Evolutionary conservation across 306 rosid genomes (phyloP).

Genomic region (Inga oerstediana): DNA sequence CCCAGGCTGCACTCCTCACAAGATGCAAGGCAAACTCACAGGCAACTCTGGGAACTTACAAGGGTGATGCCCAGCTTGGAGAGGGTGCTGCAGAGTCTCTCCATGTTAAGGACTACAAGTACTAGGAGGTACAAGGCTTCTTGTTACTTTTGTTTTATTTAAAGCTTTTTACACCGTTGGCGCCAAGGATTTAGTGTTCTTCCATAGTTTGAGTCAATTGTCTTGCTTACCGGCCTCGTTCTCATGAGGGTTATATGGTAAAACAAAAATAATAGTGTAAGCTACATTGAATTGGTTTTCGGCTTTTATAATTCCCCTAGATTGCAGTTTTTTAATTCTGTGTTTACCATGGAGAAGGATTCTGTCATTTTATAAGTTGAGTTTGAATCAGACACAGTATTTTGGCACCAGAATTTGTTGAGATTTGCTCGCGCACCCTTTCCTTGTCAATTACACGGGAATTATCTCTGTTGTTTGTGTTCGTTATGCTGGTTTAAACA

Average conservation of each 20-base stretch:
- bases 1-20: conserved; percentile 67
- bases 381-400: neutral
- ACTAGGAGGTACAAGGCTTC: conserved; percentile 30
- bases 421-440: neutral
- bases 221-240: neutral
- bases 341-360: conserved; percentile 11
- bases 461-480: neutral
- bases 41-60: conserved; percentile 79
- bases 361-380: neutral
- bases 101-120: conserved; percentile 69
- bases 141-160: conserved; percentile 26
- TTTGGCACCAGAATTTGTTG: neutral
- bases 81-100: conserved; percentile 82
- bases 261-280: conserved; percentile 37
- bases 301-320: conserved; percentile 16
- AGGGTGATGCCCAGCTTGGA: conserved; percentile 61
- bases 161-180: conserved; percentile 22
- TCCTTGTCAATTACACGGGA: neutral
- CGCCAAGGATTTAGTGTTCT: conserved; percentile 24
- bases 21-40: conserved; percentile 85
- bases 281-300: conserved; percentile 19
- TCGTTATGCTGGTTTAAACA: neutral
- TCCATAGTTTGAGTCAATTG: conserved; percentile 7
- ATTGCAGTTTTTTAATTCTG: neutral
- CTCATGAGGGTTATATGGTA: conserved; percentile 3